phyloP scores from a whole-genome alignment of 768 basidiomycete species.

The Pisolithus sp. region DNA sequence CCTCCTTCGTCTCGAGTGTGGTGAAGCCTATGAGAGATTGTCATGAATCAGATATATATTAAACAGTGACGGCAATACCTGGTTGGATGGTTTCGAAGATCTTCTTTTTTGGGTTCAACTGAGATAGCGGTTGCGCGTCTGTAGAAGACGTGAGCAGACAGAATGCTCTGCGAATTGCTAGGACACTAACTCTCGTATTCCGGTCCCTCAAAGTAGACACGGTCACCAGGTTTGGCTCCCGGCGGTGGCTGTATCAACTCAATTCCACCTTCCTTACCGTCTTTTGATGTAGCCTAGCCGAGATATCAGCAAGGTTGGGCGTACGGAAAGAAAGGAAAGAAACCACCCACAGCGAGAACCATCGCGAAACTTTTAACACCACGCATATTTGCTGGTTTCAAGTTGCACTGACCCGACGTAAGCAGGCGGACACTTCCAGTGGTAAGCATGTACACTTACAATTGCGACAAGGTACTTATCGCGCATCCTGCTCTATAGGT shows the following conservation, averaged over 20 bases:
- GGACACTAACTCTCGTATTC: constrained; percentile 67
- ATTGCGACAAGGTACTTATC: constrained; percentile 80
- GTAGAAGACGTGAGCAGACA: constrained; percentile 2
- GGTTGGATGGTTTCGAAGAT: constrained; percentile 97
- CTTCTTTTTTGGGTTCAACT: constrained; percentile 98
- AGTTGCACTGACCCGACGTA: constrained; percentile 56
- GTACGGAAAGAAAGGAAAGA: background rate
- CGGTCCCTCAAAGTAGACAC: constrained; percentile 90
- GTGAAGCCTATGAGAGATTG: constrained; percentile 56
- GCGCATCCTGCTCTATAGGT: constrained; percentile 88
- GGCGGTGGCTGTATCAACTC: constrained; percentile 88
- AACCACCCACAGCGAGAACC: constrained; percentile 76
- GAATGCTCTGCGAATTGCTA: background rate
- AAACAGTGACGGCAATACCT: constrained; percentile 36
- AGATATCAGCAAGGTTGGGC: background rate
- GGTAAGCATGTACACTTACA: constrained; percentile 35
- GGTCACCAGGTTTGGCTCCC: constrained; percentile 83
- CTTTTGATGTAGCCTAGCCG: constrained; percentile 78
- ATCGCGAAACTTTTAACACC: constrained; percentile 98
- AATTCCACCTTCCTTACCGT: constrained; percentile 83
- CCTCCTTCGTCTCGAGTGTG: constrained; percentile 71
- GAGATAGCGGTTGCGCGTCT: constrained; percentile 66
- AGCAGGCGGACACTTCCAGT: background rate
- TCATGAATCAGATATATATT: constrained; percentile 1
- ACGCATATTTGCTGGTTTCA: constrained; percentile 95